Evolutionary conservation across 805 yeast genomes (phyloP), one percentile per base, ranked within the genome.

Genomic region (Ogataea methylovora): DNA sequence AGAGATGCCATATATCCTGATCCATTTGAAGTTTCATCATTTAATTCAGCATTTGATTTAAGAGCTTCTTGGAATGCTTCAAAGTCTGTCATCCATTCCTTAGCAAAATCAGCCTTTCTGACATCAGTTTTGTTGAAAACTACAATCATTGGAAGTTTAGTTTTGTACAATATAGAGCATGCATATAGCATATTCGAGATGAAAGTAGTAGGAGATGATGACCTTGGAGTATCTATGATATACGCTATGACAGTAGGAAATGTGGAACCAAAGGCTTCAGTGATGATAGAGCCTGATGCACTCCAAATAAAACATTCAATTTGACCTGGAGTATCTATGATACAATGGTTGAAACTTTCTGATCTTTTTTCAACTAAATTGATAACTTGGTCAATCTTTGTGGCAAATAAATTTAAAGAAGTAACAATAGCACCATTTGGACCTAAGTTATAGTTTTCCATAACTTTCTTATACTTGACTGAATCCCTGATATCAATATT

Each of bases 401-500:
- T 92, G 32, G 96, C 68, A 53, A 92, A 92, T 33, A 92, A 64
- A 54, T 92, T 92, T 41, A 92, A 67, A 15, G 95, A 85, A 0
- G 98, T 92, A 43, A 94, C 95, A 53, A 92, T 92, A 2, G 97
- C 97, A 37, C 99, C 99, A 54, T 92, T 92, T 11, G 99, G 99
- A 0, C 99, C 99, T 38, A 92, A 60, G 38, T 84, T 82, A 54
- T 90, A 85, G 53, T 88, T 88, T 48, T 87, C 92, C 97, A 90
- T 92, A 29, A 92, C 97, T 52, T 92, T 87, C 44, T 83, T 84
- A 58, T 92, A 92, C 54, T 92, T 90, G 40, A 92, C 85, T 1
- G 97, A 84, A 59, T 92, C 99, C 51, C 99, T 69, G 43, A 92
- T 92, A 60, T 92, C 99, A 41, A 92, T 87, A 54, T 92, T 87